phyloP scores from a whole-genome alignment of 345 rosid species.

The Rhizophora apiculata region DNA sequence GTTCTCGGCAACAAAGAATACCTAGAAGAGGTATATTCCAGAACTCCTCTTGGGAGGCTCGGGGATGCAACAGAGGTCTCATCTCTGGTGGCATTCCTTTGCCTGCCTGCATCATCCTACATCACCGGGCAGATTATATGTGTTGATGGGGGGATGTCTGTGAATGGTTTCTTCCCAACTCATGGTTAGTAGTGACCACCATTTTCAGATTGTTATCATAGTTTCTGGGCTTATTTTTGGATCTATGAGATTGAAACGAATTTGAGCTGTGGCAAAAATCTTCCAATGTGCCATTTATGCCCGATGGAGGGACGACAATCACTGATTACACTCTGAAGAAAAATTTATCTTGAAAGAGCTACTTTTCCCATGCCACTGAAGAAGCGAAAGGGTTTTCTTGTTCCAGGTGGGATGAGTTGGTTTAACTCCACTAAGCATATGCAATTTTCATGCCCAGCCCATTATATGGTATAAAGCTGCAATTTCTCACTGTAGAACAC shows the following conservation, averaged over 20 bases:
- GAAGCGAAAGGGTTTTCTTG: too few species aligned
- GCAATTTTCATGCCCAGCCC: too few species aligned
- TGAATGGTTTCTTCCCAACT: conserved; percentile 56
- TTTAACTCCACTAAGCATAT: too few species aligned
- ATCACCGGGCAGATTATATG: conserved; percentile 71
- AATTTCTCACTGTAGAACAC: too few species aligned
- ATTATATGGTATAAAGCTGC: too few species aligned
- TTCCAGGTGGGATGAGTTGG: too few species aligned
- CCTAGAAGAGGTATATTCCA: conserved; percentile 50
- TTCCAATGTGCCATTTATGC: too few species aligned
- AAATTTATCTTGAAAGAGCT: too few species aligned
- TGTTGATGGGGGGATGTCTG: conserved; percentile 63
- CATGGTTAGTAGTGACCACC: conserved; percentile 30
- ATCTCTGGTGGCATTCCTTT: conserved; percentile 69
- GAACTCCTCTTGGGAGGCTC: conserved; percentile 56
- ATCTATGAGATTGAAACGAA: conserved; percentile 1
- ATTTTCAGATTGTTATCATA: not conserved
- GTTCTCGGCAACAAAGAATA: conserved; percentile 40
- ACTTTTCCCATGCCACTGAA: too few species aligned
- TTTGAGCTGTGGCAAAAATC: not conserved
- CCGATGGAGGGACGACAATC: too few species aligned
- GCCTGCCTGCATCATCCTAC: conserved; percentile 75
- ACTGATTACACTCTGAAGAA: too few species aligned
- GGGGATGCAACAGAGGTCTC: conserved; percentile 63
- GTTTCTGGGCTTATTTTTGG: not conserved